Conservation (phyloP, 805 yeast genomes). For the Pichia nanzhaoensis region DNA sequence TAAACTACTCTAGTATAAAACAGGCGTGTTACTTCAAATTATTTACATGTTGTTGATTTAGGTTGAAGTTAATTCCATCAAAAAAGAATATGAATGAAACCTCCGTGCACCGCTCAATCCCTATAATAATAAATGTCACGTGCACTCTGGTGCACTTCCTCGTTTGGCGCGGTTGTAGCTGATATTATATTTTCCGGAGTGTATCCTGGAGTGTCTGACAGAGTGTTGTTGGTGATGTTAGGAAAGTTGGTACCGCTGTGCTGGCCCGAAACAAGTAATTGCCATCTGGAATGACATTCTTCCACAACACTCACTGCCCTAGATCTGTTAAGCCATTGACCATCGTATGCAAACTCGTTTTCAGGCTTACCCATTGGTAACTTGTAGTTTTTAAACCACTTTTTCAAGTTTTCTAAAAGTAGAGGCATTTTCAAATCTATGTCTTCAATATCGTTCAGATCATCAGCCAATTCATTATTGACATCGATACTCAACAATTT, state of each 20-base stretch:
- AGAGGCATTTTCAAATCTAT: slow-evolving; percentile 65
- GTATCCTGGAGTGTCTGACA: slow-evolving; percentile 24
- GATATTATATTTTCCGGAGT: not conserved
- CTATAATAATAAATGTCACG: slow-evolving; percentile 11
- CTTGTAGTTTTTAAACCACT: slow-evolving; percentile 82
- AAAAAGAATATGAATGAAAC: not conserved
- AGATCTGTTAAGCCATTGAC: slow-evolving; percentile 36
- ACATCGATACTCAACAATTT: slow-evolving; percentile 67
- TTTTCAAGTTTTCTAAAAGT: slow-evolving; percentile 57
- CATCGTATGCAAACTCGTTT: slow-evolving; percentile 70
- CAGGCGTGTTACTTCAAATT: too few relatives aligned
- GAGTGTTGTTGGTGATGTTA: slow-evolving; percentile 35
- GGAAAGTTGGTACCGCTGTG: slow-evolving; percentile 18
- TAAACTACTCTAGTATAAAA: too few relatives aligned
- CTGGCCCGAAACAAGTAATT: slow-evolving; percentile 41
- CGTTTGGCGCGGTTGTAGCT: not conserved
- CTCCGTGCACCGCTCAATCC: slow-evolving; percentile 3
- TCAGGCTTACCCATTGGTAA: slow-evolving; percentile 75
- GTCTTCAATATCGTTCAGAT: slow-evolving; percentile 58
- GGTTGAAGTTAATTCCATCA: too few relatives aligned
- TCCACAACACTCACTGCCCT: slow-evolving; percentile 54
- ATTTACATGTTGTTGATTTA: not conserved
- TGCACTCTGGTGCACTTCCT: slow-evolving; percentile 19
- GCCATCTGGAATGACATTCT: slow-evolving; percentile 70
- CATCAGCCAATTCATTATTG: slow-evolving; percentile 56